Evolutionary conservation across 1,139 yeast genomes (phyloP).

Genomic region (Candida anutae): DNA sequence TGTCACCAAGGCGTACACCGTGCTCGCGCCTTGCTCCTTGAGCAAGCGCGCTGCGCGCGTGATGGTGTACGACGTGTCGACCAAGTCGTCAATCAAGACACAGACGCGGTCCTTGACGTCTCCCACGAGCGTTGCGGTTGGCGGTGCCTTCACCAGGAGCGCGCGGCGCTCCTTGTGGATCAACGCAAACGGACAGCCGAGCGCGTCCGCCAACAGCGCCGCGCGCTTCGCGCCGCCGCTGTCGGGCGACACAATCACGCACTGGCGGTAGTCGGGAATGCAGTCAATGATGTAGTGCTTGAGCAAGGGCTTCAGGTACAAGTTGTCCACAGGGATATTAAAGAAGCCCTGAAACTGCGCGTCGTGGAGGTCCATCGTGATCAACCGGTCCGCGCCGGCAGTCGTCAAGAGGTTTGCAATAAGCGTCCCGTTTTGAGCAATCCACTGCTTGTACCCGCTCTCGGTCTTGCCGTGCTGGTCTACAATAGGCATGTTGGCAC

Average conservation of each 20-base stretch:
- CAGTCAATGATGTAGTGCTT: conserved; percentile 71
- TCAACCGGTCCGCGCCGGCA: conserved; percentile 94
- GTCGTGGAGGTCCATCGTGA: conserved; percentile 97
- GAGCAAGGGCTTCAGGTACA: conserved; percentile 76
- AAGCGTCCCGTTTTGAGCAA: conserved; percentile 90
- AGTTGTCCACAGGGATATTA: conserved; percentile 86
- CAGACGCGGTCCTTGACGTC: conserved; percentile 82
- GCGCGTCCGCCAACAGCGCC: conserved; percentile 83
- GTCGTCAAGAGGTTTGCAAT: conserved; percentile 82
- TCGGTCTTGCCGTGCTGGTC: conserved; percentile 35
- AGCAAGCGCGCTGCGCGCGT: conserved; percentile 86
- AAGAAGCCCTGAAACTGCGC: conserved; percentile 93
- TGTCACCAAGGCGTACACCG: conserved; percentile 81
- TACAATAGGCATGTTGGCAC: conserved; percentile 17
- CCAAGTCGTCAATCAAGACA: conserved; percentile 83
- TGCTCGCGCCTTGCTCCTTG: conserved; percentile 86
- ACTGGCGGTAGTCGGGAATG: conserved; percentile 67
- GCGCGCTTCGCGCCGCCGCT: conserved; percentile 98
- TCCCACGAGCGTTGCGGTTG: conserved; percentile 74
- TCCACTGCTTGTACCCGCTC: conserved; percentile 87
- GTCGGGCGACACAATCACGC: conserved; percentile 89
- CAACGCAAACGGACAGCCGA: conserved; percentile 86
- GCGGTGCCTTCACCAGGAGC: conserved; percentile 13
- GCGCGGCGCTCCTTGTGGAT: conserved; percentile 91
- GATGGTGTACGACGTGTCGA: conserved; percentile 89